phyloP scores from a whole-genome alignment of 495 filamentous ascomycete species.

The Xylaria acuta region DNA sequence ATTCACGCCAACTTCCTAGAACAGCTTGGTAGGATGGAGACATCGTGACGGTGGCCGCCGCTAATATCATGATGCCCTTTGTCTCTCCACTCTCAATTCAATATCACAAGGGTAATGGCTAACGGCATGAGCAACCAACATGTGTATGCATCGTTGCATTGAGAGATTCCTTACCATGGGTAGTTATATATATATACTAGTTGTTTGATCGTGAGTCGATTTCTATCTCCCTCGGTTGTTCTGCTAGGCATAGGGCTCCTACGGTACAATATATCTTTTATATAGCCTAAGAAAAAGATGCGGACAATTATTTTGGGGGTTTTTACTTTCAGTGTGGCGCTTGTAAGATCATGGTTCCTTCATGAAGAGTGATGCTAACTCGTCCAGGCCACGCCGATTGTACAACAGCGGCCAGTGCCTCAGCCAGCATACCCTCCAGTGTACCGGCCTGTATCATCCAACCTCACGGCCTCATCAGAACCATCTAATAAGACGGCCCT shows the following conservation, averaged over 20 bases:
- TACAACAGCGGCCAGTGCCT: background rate
- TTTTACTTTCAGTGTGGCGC: conserved; percentile 4
- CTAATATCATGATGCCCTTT: conserved; percentile 12
- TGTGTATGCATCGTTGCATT: conserved; percentile 15
- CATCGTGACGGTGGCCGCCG: conserved; percentile 22
- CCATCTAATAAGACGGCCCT: background rate
- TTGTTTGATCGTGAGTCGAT: background rate
- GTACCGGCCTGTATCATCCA: conserved; percentile 9
- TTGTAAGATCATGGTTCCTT: conserved; percentile 19
- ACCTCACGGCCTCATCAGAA: background rate
- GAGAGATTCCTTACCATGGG: background rate
- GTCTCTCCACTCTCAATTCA: conserved; percentile 19
- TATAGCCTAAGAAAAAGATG: background rate
- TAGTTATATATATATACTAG: conserved; percentile 1
- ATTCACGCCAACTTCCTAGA: conserved; percentile 21
- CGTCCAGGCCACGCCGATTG: conserved; percentile 13
- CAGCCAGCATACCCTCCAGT: background rate
- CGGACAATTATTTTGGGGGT: conserved; percentile 8
- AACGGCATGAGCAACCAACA: conserved; percentile 12
- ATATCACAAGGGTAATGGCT: conserved; percentile 11
- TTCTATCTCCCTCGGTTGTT: background rate
- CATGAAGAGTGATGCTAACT: conserved; percentile 4
- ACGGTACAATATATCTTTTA: background rate
- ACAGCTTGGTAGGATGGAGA: conserved; percentile 10
- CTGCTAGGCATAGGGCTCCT: background rate